Conservation (phyloP, 305 asterid species). For the Solanum hybrid region DNA sequence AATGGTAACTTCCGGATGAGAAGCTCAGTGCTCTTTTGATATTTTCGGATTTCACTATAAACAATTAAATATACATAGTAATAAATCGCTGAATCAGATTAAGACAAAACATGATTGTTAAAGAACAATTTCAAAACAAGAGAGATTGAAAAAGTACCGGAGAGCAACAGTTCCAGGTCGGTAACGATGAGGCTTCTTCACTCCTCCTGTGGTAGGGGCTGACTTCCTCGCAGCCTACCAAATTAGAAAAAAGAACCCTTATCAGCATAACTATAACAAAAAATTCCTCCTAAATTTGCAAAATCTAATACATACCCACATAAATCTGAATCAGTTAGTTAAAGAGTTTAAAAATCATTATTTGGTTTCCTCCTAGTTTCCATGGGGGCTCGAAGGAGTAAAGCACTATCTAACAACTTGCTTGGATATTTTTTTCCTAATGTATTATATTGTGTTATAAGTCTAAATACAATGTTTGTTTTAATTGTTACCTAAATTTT, state of each 20-base stretch:
- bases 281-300: not conserved
- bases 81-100: not conserved
- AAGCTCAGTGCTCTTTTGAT: constrained; percentile 73
- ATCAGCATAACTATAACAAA: not conserved
- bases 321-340: not conserved
- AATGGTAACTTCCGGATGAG: constrained; percentile 67
- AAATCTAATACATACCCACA: not conserved
- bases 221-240: constrained; percentile 91
- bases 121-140: not conserved
- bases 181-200: constrained; percentile 87
- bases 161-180: constrained; percentile 92
- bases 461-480: not conserved
- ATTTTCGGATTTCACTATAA: constrained; percentile 65
- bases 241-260: not conserved
- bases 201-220: constrained; percentile 95
- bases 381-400: not conserved
- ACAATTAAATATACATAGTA: not conserved
- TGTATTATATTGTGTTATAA: too few species aligned
- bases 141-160: constrained; percentile 27
- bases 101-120: not conserved
- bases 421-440: not conserved
- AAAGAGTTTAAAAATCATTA: not conserved
- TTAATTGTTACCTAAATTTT: not conserved
- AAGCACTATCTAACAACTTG: not conserved
- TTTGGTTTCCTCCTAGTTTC: not conserved